A percentile compares a stretch with the other conserved stretches of the same genome.
These are phyloP conservation scores for Mariannaea sp. DNA, from an alignment of 2,329 filamentous ascomycete genomes.

Conservation along the genomic window DNA sequence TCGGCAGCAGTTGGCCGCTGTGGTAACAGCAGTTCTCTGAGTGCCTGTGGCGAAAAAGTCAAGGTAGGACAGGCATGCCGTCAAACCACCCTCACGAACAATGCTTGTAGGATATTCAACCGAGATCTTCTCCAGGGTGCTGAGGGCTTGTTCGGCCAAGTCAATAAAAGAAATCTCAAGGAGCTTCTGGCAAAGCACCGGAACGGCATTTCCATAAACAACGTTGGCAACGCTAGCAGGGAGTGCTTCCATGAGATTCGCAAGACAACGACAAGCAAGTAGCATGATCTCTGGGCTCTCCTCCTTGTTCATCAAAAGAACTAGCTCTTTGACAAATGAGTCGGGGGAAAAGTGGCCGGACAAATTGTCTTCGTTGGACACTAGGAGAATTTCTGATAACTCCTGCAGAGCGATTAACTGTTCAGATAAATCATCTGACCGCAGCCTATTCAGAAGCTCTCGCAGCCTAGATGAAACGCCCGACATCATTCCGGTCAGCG, in stretches of 20 bases:
- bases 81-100: constrained; percentile 91
- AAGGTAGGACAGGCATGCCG: constrained; percentile 92
- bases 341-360: constrained; percentile 95
- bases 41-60: constrained; percentile 98
- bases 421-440: constrained; percentile 83
- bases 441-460: constrained; percentile 75
- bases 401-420: constrained; percentile 94
- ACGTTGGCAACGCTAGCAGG: constrained; percentile 93
- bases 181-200: constrained; percentile 91
- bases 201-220: constrained; percentile 95
- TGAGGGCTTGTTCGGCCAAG: constrained; percentile 93
- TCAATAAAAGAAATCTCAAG: constrained; percentile 97
- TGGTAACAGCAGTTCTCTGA: constrained; percentile 94
- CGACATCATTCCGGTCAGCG: constrained; percentile 89
- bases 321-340: constrained; percentile 92
- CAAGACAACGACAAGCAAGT: constrained; percentile 90
- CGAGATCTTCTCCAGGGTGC: constrained; percentile 96
- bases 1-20: constrained; percentile 95
- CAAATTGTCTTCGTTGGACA: constrained; percentile 95
- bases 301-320: constrained; percentile 89
- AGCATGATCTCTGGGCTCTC: constrained; percentile 98
- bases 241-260: constrained; percentile 96
- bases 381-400: constrained; percentile 87
- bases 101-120: constrained; percentile 94
- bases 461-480: constrained; percentile 80